Evolutionary conservation across 192 early-diverging fungal genomes (phyloP).

Genomic region (Allomyces javanicus): DNA sequence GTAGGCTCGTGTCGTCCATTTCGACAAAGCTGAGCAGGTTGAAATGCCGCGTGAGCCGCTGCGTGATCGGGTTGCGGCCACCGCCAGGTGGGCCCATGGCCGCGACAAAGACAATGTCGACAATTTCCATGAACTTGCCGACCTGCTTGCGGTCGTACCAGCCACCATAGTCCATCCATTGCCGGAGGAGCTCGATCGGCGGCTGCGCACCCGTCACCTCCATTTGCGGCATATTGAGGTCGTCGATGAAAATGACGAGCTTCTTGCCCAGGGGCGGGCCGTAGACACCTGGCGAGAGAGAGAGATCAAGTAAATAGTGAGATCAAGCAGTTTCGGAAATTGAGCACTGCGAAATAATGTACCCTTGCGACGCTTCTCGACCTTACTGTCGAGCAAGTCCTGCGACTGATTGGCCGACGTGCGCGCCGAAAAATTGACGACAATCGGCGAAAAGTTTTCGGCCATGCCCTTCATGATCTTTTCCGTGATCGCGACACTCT

Average conservation of each 20-base stretch:
- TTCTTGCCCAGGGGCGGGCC: constrained; percentile 68
- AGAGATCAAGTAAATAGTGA: too few relatives aligned
- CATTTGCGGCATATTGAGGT: constrained; percentile 89
- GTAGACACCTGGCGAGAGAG: constrained; percentile 34
- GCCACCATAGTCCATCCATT: constrained; percentile 84
- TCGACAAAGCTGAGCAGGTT: constrained; percentile 96
- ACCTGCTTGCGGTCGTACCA: constrained; percentile 86
- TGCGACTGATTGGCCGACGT: constrained; percentile 88
- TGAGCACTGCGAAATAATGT: neutral
- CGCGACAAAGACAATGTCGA: constrained; percentile 96
- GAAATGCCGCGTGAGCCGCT: constrained; percentile 88
- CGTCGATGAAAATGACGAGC: constrained; percentile 98
- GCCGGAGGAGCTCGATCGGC: constrained; percentile 87
- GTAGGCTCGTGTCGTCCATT: constrained; percentile 72
- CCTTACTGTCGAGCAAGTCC: constrained; percentile 93
- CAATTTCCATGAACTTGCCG: constrained; percentile 80
- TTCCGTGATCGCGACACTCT: constrained; percentile 79
- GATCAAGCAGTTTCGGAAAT: too few relatives aligned
- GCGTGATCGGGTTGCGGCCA: constrained; percentile 84
- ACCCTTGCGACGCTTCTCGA: constrained; percentile 81
- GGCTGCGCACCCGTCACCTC: constrained; percentile 97
- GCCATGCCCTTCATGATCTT: constrained; percentile 82
- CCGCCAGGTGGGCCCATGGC: constrained; percentile 99
- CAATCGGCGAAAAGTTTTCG: constrained; percentile 85
- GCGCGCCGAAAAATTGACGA: constrained; percentile 96